Evolutionary conservation across 2,329 filamentous ascomycete species (phyloP).

Genomic region (Colletotrichum sp.): DNA sequence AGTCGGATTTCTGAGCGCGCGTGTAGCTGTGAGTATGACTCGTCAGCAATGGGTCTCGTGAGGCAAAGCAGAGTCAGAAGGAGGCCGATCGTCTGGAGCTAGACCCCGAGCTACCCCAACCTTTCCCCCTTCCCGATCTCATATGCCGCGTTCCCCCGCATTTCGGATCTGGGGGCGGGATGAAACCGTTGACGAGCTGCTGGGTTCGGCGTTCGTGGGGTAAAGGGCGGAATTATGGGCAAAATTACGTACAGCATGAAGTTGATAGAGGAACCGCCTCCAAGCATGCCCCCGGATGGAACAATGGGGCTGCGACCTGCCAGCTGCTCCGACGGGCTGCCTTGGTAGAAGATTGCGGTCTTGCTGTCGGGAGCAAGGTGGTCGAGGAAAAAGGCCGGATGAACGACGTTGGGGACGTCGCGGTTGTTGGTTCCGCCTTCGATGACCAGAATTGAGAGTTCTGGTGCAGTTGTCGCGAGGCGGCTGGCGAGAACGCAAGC

Average conservation of each 20-base stretch:
- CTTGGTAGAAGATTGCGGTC: conserved; percentile 56
- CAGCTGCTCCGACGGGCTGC: conserved; percentile 48
- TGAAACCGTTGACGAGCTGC: not conserved
- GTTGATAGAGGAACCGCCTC: conserved; percentile 55
- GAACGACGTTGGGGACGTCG: conserved; percentile 49
- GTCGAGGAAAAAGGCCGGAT: conserved; percentile 55
- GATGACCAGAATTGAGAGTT: conserved; percentile 55
- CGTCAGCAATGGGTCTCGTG: not conserved
- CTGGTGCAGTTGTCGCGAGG: conserved; percentile 52
- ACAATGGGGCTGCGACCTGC: conserved; percentile 45
- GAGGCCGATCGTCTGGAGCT: not conserved
- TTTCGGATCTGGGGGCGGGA: not conserved
- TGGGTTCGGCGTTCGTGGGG: not conserved
- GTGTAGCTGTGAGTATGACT: conserved; percentile 38
- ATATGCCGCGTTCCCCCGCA: not conserved
- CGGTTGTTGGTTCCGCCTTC: conserved; percentile 60
- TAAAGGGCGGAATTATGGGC: not conserved
- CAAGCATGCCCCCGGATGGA: conserved; percentile 49
- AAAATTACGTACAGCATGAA: conserved; percentile 39
- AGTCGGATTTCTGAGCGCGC: conserved; percentile 49
- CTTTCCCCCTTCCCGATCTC: not conserved
- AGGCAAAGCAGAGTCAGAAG: not conserved
- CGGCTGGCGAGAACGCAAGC: conserved; percentile 54
- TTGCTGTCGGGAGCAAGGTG: conserved; percentile 77
- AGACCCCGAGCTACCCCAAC: not conserved